Evolutionary conservation across 371 early-diverging fungal species (phyloP), one percentile per base, ranked within the genome.

Genomic region (Rhizomucor miehei): DNA sequence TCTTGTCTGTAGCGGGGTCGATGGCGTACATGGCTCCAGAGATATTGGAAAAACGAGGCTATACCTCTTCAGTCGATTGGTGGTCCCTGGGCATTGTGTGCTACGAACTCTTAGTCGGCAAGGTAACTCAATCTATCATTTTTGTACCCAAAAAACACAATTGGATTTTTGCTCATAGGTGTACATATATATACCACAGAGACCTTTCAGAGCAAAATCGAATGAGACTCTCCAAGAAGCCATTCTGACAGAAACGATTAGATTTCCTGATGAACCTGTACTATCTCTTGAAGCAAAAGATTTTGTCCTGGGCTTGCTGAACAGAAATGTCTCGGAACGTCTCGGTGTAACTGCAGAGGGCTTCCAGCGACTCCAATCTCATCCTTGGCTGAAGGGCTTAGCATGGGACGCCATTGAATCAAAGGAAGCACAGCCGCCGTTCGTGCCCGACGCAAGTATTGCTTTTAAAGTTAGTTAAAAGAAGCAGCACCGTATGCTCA

Each of bases 71-170:
- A 0, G 83, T 89, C 1, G 91, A 96, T 68, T 91, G 91, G 87
- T 96, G 97, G 97, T 81, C 87, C 47, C 63, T 93, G 12, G 95
- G 93, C 3, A 86, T 94, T 21, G 73, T 90, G 19, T 71, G 89
- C 52, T 94, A 81, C 63, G 93, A 94, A 65, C 59, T 89, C n/a
- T 52, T 87, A 10, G 86, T 82, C 65, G 90, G 90, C 41, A 87
- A 82, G 77, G 84, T 84, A 73, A 29, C 20, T 40, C 11, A n/a
- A 6, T 19, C 44, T 25, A 29, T 40, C 44, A 6, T 19, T 14
- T 13, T 39, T 3, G 16, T 55, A n/a, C 9, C 19, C 14, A 25
- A 17, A 66, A 14, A 50, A 65, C 1, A 47, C 10, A 23, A 37
- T 54, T 37, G n/a, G n/a, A n/a, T n/a, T n/a, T n/a, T n/a, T n/a